Evolutionary conservation across 129 eudicot species (phyloP).

Genomic region (Chrysanthemum lavandulifolium): DNA sequence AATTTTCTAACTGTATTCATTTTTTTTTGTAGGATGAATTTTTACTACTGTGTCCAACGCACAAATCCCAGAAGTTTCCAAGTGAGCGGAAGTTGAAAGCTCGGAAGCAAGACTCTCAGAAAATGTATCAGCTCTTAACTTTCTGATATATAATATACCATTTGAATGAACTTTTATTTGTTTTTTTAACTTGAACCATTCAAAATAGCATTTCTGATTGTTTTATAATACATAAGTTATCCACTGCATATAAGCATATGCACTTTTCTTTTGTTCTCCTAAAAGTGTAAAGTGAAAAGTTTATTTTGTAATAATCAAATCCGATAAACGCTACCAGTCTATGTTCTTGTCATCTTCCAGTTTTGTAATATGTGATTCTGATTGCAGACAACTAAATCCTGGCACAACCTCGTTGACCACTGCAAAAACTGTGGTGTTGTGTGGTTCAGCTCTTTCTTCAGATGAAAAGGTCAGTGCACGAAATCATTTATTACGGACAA

Average conservation of each 20-base stretch:
- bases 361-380: conserved; percentile 20
- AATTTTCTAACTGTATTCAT: neutral
- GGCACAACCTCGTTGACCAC: conserved; percentile 36
- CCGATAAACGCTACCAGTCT: neutral
- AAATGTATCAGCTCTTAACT: conserved; percentile 6
- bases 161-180: too few species aligned
- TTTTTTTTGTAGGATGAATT: conserved; percentile 44
- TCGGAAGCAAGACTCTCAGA: conserved; percentile 32
- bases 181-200: neutral
- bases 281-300: neutral
- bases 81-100: conserved; percentile 46
- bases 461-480: conserved; percentile 63
- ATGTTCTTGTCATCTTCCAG: neutral
- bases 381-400: conserved; percentile 36
- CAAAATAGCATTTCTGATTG: neutral
- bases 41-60: conserved; percentile 72
- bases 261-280: neutral
- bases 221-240: too few species aligned
- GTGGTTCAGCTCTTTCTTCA: conserved; percentile 82
- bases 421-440: conserved; percentile 52
- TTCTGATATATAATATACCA: too few species aligned
- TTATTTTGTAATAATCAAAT: neutral
- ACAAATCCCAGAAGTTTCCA: conserved; percentile 62
- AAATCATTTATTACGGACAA: neutral
- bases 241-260: too few species aligned